Evolutionary conservation across 1,284 basidiomycete genomes (phyloP), one percentile per base, ranked within the genome.

Genomic region (Golubevia sp.): DNA sequence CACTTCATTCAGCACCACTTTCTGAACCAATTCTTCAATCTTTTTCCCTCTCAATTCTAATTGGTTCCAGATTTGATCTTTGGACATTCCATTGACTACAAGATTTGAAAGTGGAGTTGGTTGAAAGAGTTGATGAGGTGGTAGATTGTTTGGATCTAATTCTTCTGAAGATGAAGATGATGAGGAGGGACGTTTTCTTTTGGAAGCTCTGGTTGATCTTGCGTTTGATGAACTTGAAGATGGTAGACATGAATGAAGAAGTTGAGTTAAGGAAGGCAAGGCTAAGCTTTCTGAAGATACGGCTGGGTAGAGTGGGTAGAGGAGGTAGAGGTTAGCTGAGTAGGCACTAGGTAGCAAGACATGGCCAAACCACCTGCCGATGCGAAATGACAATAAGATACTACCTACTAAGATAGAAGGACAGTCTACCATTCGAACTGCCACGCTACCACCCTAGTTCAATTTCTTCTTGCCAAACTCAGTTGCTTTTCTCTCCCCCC

Each of bases 51-150:
- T 72, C 51, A 79, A 60, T 59, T 82, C 79, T 53, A 82, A 71
- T 69, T 82, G 79, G 55, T 74, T 66, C 79, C 79, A 82, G 0
- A 82, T 55, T 55, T 80, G 78, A 6, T 70, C 68, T 2, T 68
- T 61, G 55, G 69, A 60, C 75, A 82, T 77, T 30, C 70, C 71
- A 3, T 74, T 62, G 8, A 69, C 64, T 23, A 79, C 61, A 48
- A 82, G 68, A 49, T 71, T 63, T 25, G 70, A 62, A 23, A 82
- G 66, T 18, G 71, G 71, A 8, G 79, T 80, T 21, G 62, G 64
- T 21, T 71, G 71, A 50, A 80, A 78, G 54, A 74, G 62, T 18
- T 68, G 68, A 21, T 77, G 68, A 5, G 52, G 27, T 0, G 58
- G 11, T 53, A 24, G 61, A 58, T 18, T 44, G 34, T 11, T 62